Percentiles rank a stretch among this genome's conserved stretches.
phyloP scores from a whole-genome alignment of 768 basidiomycete species.

The Mycena haematopus region DNA sequence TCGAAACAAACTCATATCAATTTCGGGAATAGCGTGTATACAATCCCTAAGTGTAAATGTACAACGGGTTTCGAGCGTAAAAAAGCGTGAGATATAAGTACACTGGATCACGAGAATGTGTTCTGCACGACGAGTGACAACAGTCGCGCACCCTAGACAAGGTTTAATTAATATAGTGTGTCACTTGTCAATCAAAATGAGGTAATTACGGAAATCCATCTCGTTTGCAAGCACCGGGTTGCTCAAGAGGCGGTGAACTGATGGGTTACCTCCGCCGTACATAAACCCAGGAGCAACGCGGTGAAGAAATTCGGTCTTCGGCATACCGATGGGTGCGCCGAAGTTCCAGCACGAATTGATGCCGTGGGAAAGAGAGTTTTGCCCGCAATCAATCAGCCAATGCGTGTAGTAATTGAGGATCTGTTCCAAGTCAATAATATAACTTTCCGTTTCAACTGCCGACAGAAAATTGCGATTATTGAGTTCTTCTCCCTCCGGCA shows the following conservation, averaged over 20 bases:
- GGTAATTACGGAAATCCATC: background rate
- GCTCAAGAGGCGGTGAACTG: background rate
- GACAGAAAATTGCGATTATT: background rate
- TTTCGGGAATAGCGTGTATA: too few species aligned
- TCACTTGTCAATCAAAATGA: too few species aligned
- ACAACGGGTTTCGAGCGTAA: too few species aligned
- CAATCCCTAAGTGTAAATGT: too few species aligned
- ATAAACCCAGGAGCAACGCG: background rate
- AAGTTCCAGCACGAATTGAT: background rate
- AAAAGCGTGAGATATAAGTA: too few species aligned
- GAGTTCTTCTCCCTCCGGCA: background rate
- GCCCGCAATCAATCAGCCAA: background rate
- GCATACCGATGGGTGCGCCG: background rate
- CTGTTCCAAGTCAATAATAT: background rate
- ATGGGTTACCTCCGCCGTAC: background rate
- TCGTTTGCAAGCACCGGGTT: background rate
- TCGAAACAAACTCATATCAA: too few species aligned
- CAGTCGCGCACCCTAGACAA: too few species aligned
- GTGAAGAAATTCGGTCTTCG: background rate
- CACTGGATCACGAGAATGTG: too few species aligned
- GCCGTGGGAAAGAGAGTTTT: background rate
- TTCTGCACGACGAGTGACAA: too few species aligned
- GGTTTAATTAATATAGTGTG: too few species aligned
- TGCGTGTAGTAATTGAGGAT: background rate
- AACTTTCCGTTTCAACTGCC: background rate